Conservation (phyloP, 192 early-diverging fungal species). For the Entophlyctis helioformis region DNA sequence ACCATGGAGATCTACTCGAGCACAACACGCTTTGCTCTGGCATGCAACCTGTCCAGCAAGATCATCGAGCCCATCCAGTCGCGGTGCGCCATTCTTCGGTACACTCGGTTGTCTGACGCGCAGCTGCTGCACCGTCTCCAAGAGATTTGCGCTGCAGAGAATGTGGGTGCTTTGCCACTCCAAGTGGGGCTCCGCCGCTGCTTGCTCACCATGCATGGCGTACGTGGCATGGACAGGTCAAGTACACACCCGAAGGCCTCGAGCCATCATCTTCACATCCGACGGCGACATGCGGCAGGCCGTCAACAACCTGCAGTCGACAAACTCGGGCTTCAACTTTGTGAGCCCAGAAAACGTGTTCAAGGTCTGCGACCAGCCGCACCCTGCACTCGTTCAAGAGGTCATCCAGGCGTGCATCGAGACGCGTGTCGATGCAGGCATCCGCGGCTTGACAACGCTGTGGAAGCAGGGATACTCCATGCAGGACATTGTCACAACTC, state of each 20-base stretch:
- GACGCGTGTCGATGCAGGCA: slow-evolving; percentile 44
- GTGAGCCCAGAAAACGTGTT: slow-evolving; percentile 85
- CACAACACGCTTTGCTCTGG: slow-evolving; percentile 92
- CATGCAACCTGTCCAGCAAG: slow-evolving; percentile 92
- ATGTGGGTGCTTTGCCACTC: slow-evolving; percentile 21
- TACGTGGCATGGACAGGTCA: slow-evolving; percentile 32
- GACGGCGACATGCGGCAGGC: slow-evolving; percentile 99
- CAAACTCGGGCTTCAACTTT: slow-evolving; percentile 73
- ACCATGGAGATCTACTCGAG: slow-evolving; percentile 97
- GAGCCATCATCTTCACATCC: slow-evolving; percentile 91
- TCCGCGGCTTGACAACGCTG: too few species aligned
- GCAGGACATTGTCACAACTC: slow-evolving; percentile 80
- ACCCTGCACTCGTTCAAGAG: slow-evolving; percentile 65
- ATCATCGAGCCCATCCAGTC: slow-evolving; percentile 98
- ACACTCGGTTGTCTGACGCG: slow-evolving; percentile 60
- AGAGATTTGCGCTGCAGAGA: slow-evolving; percentile 74
- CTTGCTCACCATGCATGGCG: background rate
- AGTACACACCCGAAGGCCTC: slow-evolving; percentile 76
- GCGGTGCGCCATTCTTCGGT: slow-evolving; percentile 87
- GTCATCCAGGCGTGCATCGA: slow-evolving; percentile 63
- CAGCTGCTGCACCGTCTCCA: slow-evolving; percentile 70
- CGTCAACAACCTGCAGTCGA: slow-evolving; percentile 91
- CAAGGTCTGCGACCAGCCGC: slow-evolving; percentile 95
- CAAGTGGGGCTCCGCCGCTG: background rate
- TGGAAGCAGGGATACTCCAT: slow-evolving; percentile 79